A percentile compares a stretch with the other conserved stretches of the same genome.
phyloP scores from a whole-genome alignment of 441 rosid species.

The Arabidopsis lyrata region DNA sequence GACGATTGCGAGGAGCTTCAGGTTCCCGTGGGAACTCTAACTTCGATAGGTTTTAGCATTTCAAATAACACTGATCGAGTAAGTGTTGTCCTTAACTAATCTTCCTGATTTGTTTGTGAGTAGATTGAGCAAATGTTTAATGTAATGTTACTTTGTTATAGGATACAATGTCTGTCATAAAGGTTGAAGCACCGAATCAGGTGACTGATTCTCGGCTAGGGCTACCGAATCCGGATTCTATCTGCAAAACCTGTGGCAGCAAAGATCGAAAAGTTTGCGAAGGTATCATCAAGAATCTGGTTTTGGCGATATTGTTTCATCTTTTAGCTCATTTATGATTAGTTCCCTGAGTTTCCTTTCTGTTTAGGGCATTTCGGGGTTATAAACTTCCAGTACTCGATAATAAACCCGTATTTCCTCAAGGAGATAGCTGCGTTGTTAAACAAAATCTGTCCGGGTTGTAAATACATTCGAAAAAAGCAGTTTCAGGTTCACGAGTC shows the following conservation, averaged over 20 bases:
- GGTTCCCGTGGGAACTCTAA: slow-evolving; percentile 59
- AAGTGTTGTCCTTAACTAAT: slow-evolving; percentile 33
- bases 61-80: slow-evolving; percentile 65
- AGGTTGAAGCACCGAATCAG: slow-evolving; percentile 56
- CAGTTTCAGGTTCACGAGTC: slow-evolving; percentile 68
- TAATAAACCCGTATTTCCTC: slow-evolving; percentile 77
- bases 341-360: slow-evolving; percentile 22
- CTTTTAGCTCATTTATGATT: slow-evolving; percentile 15
- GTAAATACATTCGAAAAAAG: slow-evolving; percentile 75
- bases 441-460: slow-evolving; percentile 88
- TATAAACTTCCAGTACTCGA: slow-evolving; percentile 61
- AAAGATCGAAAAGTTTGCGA: slow-evolving; percentile 68
- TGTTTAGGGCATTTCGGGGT: slow-evolving; percentile 84
- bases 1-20: slow-evolving; percentile 53
- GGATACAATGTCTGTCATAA: slow-evolving; percentile 64
- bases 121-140: background rate
- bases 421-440: slow-evolving; percentile 73
- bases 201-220: slow-evolving; percentile 85
- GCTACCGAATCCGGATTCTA: slow-evolving; percentile 70
- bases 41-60: slow-evolving; percentile 61
- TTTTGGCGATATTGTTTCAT: slow-evolving; percentile 11
- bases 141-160: slow-evolving; percentile 41
- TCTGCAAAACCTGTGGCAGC: slow-evolving; percentile 79
- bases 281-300: slow-evolving; percentile 54
- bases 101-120: background rate